Evolutionary conservation across 2,329 filamentous ascomycete species (phyloP).

Genomic region (Colletotrichum incanum): DNA sequence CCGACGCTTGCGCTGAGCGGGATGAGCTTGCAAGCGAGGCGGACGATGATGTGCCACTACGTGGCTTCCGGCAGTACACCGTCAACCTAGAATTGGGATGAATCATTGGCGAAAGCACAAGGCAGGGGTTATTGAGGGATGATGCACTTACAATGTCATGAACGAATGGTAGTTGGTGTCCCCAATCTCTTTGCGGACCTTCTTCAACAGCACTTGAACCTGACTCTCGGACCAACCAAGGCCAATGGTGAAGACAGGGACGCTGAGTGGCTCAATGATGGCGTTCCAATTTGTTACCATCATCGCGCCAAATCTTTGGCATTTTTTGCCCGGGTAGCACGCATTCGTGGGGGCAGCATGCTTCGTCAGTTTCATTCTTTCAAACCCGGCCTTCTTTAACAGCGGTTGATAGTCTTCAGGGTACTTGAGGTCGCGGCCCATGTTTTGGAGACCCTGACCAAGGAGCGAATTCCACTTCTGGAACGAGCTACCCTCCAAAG

Average conservation of each 20-base stretch:
- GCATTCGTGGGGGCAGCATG: constrained; percentile 50
- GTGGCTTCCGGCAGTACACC: constrained; percentile 49
- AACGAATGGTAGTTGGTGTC: constrained; percentile 55
- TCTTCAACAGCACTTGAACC: constrained; percentile 52
- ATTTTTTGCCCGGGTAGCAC: constrained; percentile 50
- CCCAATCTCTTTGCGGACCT: constrained; percentile 53
- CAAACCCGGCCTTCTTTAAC: constrained; percentile 47
- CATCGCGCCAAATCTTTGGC: constrained; percentile 50
- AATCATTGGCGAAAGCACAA: constrained; percentile 46
- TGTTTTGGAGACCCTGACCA: constrained; percentile 47
- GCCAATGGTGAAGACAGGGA: constrained; percentile 56
- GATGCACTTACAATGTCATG: constrained; percentile 55
- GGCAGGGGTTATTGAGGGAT: constrained; percentile 46
- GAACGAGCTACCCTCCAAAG: constrained; percentile 51
- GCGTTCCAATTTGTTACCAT: constrained; percentile 49
- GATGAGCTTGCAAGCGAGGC: constrained; percentile 37
- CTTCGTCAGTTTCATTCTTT: constrained; percentile 48
- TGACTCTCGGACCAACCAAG: constrained; percentile 54
- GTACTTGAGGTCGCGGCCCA: constrained; percentile 52
- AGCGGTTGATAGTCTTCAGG: constrained; percentile 47
- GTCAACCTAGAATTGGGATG: constrained; percentile 48
- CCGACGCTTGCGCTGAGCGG: constrained; percentile 30
- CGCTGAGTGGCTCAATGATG: constrained; percentile 49
- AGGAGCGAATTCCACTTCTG: constrained; percentile 51
- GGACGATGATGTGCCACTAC: constrained; percentile 45